Evolutionary conservation across 768 basidiomycete species (phyloP), one percentile per base, ranked within the genome.

Genomic region (Trametopsis cervina): DNA sequence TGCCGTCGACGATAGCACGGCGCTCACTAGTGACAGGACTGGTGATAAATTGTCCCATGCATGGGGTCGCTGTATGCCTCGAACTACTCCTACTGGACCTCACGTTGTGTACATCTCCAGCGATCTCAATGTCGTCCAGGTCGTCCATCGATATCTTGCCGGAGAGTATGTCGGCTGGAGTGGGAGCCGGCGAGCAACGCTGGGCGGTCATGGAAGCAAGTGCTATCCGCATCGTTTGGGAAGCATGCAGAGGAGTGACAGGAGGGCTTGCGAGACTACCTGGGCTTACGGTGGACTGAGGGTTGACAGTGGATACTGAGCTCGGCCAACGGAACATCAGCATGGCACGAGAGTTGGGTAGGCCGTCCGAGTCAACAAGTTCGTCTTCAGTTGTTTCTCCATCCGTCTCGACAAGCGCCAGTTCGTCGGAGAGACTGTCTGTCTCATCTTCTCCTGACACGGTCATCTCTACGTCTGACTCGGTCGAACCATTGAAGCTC

Each of bases 361-460:
- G 69, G 47, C 83, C 80, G 51, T 80, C 76, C 7, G 79, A 75
- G 46, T 83, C 85, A n/a, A 89, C 81, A 43, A 89, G 79, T 52
- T 91, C 87, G 53, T 88, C 85, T 59, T 89, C 88, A 1, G 89
- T 89, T 3, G 87, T 87, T 53, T 89, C 84, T 1, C 86, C 85
- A 4, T 79, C 82, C 47, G 69, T 76, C 33, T 73, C 77, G 29
- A 54, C 57, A 24, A 64, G 49, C 2, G 54, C 29, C 21, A 63
- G 42, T 15, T 44, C 54, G 20, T 29, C 33, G 1, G 6, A 18
- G 13, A 42, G 22, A 3, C 41, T 50, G 42, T 64, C 60, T n/a
- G 59, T 58, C 36, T 62, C 62, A n/a, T 66, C 66, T n/a, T 60
- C 62, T 15, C 46, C 75, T 9, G 59, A 62, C 4, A 67, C 61